Evolutionary conservation across 768 basidiomycete species (phyloP).

Genomic region (Suillus brevipes): DNA sequence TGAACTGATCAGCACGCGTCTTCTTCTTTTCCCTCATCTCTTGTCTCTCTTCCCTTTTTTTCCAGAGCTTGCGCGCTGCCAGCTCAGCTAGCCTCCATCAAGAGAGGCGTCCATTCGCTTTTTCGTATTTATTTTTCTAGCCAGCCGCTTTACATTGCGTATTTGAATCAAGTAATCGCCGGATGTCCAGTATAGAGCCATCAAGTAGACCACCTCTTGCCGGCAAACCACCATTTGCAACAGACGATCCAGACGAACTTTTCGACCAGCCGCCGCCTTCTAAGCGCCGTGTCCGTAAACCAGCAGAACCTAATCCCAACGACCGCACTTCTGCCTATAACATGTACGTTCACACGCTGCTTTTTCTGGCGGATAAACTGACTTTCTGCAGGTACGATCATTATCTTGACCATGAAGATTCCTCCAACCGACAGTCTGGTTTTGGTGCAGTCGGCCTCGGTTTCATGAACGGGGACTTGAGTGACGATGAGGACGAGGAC

Average conservation of each 20-base stretch:
- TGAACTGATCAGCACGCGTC: not conserved
- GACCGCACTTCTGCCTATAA: slow-evolving; percentile 63
- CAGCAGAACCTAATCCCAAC: slow-evolving; percentile 53
- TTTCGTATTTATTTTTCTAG: slow-evolving; percentile 6
- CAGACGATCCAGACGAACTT: slow-evolving; percentile 63
- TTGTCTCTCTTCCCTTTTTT: not conserved
- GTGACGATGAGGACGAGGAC: slow-evolving; percentile 40
- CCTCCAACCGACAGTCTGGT: slow-evolving; percentile 49
- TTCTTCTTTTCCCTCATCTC: not conserved
- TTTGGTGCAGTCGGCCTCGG: slow-evolving; percentile 54
- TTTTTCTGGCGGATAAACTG: not conserved
- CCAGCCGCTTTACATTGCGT: not conserved
- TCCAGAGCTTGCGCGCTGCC: slow-evolving; percentile 1
- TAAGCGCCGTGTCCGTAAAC: slow-evolving; percentile 39
- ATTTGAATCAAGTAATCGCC: not conserved
- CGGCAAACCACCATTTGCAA: slow-evolving; percentile 44
- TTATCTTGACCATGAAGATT: slow-evolving; percentile 44
- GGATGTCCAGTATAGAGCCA: not conserved
- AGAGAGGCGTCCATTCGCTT: slow-evolving; percentile 8
- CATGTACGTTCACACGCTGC: slow-evolving; percentile 49
- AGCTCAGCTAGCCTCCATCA: slow-evolving; percentile 5
- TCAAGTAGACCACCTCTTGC: slow-evolving; percentile 4
- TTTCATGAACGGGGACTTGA: slow-evolving; percentile 44
- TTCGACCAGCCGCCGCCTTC: slow-evolving; percentile 49
- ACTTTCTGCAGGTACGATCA: slow-evolving; percentile 56